These are phyloP conservation scores for Populus simonii DNA, from an alignment of 345 rosid species.

Conservation along the genomic window DNA sequence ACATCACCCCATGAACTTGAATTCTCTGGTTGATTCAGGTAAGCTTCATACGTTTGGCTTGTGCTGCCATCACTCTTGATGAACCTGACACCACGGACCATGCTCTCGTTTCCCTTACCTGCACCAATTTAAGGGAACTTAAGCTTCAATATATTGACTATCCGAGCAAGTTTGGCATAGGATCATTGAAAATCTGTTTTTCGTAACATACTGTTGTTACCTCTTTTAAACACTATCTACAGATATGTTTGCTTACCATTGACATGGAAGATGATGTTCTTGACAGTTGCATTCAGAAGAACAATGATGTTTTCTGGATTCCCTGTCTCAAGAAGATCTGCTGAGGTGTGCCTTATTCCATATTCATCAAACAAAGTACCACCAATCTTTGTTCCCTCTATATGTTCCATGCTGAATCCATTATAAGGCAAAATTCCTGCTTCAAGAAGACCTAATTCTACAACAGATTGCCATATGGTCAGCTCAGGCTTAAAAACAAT, in stretches of 20 bases:
- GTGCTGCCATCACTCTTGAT: slow-evolving; percentile 49
- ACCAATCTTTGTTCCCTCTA: slow-evolving; percentile 71
- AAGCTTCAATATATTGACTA: background rate
- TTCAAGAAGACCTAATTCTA: slow-evolving; percentile 67
- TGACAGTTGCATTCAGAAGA: slow-evolving; percentile 58
- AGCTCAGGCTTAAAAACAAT: slow-evolving; percentile 53
- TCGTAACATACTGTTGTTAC: too few relatives aligned
- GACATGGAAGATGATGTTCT: slow-evolving; percentile 42
- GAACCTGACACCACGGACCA: slow-evolving; percentile 53
- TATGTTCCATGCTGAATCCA: slow-evolving; percentile 65
- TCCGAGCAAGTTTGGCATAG: background rate
- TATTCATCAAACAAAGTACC: slow-evolving; percentile 55
- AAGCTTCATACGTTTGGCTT: slow-evolving; percentile 43
- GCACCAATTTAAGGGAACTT: slow-evolving; percentile 8
- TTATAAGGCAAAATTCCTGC: slow-evolving; percentile 67
- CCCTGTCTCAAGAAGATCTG: slow-evolving; percentile 61
- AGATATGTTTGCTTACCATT: slow-evolving; percentile 24
- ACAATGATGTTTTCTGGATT: slow-evolving; percentile 45
- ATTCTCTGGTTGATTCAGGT: slow-evolving; percentile 40
- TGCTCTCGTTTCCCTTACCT: slow-evolving; percentile 40
- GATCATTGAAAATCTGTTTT: too few relatives aligned
- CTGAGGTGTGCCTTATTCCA: slow-evolving; percentile 67
- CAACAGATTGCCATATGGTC: slow-evolving; percentile 62
- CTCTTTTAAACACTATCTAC: background rate
- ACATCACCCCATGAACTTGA: slow-evolving; percentile 44